A percentile compares a stretch with the other conserved stretches of the same genome.
These are phyloP conservation scores for Agrostemma githago DNA, from an alignment of 148 eudicot species.

Conservation along the genomic window DNA sequence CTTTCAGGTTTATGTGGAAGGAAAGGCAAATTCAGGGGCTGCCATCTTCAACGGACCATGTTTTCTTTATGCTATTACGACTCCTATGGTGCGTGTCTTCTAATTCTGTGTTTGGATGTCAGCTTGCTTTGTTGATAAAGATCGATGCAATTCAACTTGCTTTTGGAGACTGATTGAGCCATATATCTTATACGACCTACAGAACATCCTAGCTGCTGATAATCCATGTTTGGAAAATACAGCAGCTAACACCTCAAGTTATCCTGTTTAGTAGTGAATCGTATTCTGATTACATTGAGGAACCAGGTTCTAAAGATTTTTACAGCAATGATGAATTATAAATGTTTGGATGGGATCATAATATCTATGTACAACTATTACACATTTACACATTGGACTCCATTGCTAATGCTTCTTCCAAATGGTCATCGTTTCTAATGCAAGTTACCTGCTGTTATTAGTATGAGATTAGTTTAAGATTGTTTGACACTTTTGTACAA, in stretches of 20 bases:
- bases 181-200: constrained; percentile 51
- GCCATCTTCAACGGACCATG: too few species aligned
- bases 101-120: too few species aligned
- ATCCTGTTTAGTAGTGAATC: constrained; percentile 19
- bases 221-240: constrained; percentile 19
- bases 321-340: constrained; percentile 2
- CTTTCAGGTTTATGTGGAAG: too few species aligned
- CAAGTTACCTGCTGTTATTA: too few species aligned
- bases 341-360: background rate
- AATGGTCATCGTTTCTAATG: background rate
- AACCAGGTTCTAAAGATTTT: constrained; percentile 9
- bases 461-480: too few species aligned
- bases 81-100: too few species aligned
- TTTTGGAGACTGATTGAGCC: constrained; percentile 68
- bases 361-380: background rate
- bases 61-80: too few species aligned
- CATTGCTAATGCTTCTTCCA: background rate
- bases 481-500: too few species aligned
- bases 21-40: too few species aligned
- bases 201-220: constrained; percentile 41
- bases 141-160: constrained; percentile 43
- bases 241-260: constrained; percentile 18
- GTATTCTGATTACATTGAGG: constrained; percentile 21
- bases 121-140: too few species aligned
- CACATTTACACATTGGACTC: background rate